Percentiles rank a stretch among this genome's conserved stretches.
Evolutionary conservation across 2,329 filamentous ascomycete genomes (phyloP).

Genomic region (Davidsoniella virescens): DNA sequence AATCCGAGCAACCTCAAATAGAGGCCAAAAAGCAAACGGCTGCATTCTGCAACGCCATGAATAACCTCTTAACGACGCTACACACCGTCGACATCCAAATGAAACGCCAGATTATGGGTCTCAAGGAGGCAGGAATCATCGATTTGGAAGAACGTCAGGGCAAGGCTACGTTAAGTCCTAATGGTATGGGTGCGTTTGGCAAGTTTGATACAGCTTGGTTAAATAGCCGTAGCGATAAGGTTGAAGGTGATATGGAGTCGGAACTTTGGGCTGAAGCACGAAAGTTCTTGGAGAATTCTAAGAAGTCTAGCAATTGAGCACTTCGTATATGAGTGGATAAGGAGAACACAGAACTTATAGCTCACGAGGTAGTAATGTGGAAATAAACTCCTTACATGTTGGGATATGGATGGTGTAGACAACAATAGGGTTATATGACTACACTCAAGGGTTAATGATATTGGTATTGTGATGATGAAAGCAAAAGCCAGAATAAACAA

Average conservation of each 20-base stretch:
- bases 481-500: too few relatives aligned
- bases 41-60: constrained; percentile 42
- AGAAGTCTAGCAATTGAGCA: constrained; percentile 2
- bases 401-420: too few relatives aligned
- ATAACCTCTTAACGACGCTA: constrained; percentile 54
- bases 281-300: constrained; percentile 22
- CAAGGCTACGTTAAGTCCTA: constrained; percentile 31
- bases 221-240: constrained; percentile 69
- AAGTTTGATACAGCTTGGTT: constrained; percentile 72
- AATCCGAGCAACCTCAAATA: constrained; percentile 19
- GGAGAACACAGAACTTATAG: too few relatives aligned
- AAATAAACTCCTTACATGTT: too few relatives aligned
- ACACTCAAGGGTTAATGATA: too few relatives aligned
- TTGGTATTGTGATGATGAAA: too few relatives aligned
- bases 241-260: constrained; percentile 67
- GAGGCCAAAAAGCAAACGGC: constrained; percentile 34
- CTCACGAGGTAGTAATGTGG: too few relatives aligned
- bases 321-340: too few relatives aligned
- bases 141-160: constrained; percentile 21
- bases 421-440: too few relatives aligned
- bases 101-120: constrained; percentile 50
- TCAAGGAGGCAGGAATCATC: constrained; percentile 70
- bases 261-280: constrained; percentile 49
- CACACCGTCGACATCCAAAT: constrained; percentile 60
- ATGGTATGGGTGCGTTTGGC: constrained; percentile 39